These are phyloP conservation scores for Bipolaris oryzae DNA, from an alignment of 2,329 filamentous ascomycete species.

Conservation along the genomic window DNA sequence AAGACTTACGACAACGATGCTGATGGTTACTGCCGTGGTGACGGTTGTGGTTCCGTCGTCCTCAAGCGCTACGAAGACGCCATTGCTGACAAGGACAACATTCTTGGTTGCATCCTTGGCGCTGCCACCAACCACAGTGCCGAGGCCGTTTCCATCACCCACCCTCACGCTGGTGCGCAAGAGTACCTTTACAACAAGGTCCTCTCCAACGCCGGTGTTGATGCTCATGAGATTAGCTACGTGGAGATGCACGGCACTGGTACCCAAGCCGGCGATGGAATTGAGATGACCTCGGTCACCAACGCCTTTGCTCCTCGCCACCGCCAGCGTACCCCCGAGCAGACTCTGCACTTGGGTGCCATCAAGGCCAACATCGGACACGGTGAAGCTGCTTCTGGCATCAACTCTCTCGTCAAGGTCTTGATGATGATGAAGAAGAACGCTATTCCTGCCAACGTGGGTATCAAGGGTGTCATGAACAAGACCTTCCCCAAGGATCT, in stretches of 20 bases:
- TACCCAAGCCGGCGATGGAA: slow-evolving; percentile 82
- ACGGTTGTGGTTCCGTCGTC: slow-evolving; percentile 75
- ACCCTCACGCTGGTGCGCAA: slow-evolving; percentile 79
- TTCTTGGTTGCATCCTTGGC: slow-evolving; percentile 75
- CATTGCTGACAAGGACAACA: slow-evolving; percentile 72
- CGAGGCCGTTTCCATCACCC: slow-evolving; percentile 81
- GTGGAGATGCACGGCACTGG: slow-evolving; percentile 92
- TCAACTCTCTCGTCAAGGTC: slow-evolving; percentile 61
- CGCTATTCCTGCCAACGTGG: slow-evolving; percentile 61
- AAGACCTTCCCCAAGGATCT: slow-evolving; percentile 61
- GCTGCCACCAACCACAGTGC: slow-evolving; percentile 82
- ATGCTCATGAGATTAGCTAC: slow-evolving; percentile 78
- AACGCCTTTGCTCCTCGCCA: slow-evolving; percentile 64
- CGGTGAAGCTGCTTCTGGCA: slow-evolving; percentile 61
- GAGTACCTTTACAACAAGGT: slow-evolving; percentile 72
- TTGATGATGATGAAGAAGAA: slow-evolving; percentile 62
- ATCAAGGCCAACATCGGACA: slow-evolving; percentile 63
- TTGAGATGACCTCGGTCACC: slow-evolving; percentile 80
- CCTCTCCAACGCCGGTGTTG: slow-evolving; percentile 73
- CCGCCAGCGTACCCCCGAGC: slow-evolving; percentile 55
- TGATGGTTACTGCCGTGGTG: slow-evolving; percentile 82
- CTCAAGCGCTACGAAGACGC: slow-evolving; percentile 83
- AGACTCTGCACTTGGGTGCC: slow-evolving; percentile 60
- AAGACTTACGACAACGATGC: slow-evolving; percentile 82
- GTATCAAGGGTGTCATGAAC: slow-evolving; percentile 62